Conservation (phyloP, 306 rosid species). For the Ceratonia siliqua region DNA sequence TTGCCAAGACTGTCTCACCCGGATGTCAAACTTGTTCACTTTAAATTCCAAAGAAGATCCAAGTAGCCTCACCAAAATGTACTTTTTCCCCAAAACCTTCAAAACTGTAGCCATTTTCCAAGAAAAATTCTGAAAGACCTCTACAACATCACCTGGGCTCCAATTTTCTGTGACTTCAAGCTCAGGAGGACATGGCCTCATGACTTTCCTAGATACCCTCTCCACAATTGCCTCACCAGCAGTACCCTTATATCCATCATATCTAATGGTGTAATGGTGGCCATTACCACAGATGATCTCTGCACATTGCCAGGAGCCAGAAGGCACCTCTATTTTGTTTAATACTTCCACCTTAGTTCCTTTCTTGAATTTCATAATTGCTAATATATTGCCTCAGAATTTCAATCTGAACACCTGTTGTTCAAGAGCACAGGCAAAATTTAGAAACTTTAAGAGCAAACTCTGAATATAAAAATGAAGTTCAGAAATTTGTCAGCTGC, state of each 20-base stretch:
- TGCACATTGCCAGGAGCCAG: constrained; percentile 86
- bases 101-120: constrained; percentile 91
- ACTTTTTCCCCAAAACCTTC: constrained; percentile 59
- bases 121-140: constrained; percentile 67
- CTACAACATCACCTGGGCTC: constrained; percentile 79
- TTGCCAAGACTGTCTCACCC: constrained; percentile 81
- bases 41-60: constrained; percentile 76
- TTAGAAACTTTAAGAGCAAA: not conserved
- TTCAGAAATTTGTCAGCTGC: not conserved
- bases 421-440: constrained; percentile 27
- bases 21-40: constrained; percentile 68
- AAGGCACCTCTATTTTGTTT: constrained; percentile 71
- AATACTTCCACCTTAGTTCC: constrained; percentile 85
- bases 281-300: constrained; percentile 77
- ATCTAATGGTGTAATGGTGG: constrained; percentile 66
- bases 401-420: constrained; percentile 36
- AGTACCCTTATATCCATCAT: constrained; percentile 54
- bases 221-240: constrained; percentile 49
- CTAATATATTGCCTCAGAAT: constrained; percentile 7
- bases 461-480: not conserved
- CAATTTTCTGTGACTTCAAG: constrained; percentile 53
- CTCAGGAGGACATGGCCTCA: constrained; percentile 83
- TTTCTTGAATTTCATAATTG: constrained; percentile 76
- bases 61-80: constrained; percentile 68
- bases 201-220: constrained; percentile 60